phyloP scores from a whole-genome alignment of 441 rosid genomes.

The Bruguiera hainesii region DNA sequence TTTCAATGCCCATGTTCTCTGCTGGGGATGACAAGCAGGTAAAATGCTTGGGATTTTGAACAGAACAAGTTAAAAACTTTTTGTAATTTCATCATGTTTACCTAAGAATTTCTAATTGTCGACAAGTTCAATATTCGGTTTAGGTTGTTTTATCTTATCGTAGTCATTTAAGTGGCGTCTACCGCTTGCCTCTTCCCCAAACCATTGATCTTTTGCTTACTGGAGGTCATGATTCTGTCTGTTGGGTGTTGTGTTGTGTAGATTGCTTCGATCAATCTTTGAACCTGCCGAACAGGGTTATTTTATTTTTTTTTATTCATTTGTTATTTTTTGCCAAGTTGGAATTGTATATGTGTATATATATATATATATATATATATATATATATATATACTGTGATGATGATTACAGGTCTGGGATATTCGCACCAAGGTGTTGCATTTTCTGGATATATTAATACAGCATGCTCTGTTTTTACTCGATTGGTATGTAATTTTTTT shows the following conservation, averaged over 20 bases:
- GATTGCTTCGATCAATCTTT: background rate
- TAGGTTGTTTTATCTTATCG: conserved; percentile 95
- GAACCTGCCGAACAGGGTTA: too few relatives aligned
- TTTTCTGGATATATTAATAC: conserved; percentile 91
- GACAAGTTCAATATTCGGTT: conserved; percentile 21
- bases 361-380: background rate
- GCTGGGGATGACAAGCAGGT: conserved; percentile 99
- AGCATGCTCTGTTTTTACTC: conserved; percentile 89
- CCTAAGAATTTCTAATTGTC: conserved; percentile 1
- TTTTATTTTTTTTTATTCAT: background rate
- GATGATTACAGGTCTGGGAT: conserved; percentile 77
- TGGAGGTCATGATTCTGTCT: conserved; percentile 97
- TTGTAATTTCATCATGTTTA: background rate
- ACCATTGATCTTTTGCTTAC: conserved; percentile 81
- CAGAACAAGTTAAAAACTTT: conserved; percentile 75
- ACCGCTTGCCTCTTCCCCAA: conserved; percentile 95
- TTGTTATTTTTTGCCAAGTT: background rate
- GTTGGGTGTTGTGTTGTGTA: conserved; percentile 57
- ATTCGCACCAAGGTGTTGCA: conserved; percentile 90
- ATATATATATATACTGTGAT: conserved; percentile 11
- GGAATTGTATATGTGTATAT: background rate
- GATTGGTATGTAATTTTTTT: conserved; percentile 48
- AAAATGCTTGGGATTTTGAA: conserved; percentile 99
- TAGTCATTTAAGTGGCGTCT: conserved; percentile 98
- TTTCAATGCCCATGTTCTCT: conserved; percentile 54